phyloP scores from a whole-genome alignment of 805 yeast species.

The Wickerhamiella hasegawae region DNA sequence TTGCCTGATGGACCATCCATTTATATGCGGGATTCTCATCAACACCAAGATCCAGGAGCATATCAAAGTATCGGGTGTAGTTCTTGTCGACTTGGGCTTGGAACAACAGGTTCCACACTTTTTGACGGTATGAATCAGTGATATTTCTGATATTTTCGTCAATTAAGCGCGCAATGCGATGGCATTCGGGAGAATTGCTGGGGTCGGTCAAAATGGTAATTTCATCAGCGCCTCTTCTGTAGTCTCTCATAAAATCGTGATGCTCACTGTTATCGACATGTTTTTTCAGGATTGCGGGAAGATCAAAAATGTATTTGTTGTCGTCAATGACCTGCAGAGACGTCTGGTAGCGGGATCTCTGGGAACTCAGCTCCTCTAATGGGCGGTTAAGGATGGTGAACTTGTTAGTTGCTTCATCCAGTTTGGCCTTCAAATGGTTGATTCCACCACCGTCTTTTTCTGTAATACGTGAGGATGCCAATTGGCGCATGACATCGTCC shows the following conservation, averaged over 20 bases:
- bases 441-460: conserved; percentile 21
- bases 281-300: conserved; percentile 33
- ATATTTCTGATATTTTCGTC: conserved; percentile 41
- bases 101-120: conserved; percentile 35
- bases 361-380: conserved; percentile 33
- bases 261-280: conserved; percentile 37
- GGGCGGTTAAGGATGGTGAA: conserved; percentile 45
- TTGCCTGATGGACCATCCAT: conserved; percentile 41
- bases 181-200: conserved; percentile 14
- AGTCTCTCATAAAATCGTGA: conserved; percentile 40
- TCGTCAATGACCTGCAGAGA: conserved; percentile 37
- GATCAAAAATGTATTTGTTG: conserved; percentile 37
- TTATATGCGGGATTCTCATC: conserved; percentile 47
- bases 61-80: conserved; percentile 28
- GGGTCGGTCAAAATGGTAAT: conserved; percentile 16
- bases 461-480: conserved; percentile 25
- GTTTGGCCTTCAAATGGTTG: conserved; percentile 22
- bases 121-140: conserved; percentile 36
- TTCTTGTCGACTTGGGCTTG: conserved; percentile 20
- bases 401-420: conserved; percentile 34
- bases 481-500: conserved; percentile 42
- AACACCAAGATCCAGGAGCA: conserved; percentile 45
- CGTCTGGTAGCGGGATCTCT: conserved; percentile 32
- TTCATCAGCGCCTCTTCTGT: conserved; percentile 32
- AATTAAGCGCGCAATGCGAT: conserved; percentile 31